Percentiles rank a stretch among this genome's conserved stretches.
phyloP scores from a whole-genome alignment of 495 filamentous ascomycete species.

The Stereocaulon alpinum region DNA sequence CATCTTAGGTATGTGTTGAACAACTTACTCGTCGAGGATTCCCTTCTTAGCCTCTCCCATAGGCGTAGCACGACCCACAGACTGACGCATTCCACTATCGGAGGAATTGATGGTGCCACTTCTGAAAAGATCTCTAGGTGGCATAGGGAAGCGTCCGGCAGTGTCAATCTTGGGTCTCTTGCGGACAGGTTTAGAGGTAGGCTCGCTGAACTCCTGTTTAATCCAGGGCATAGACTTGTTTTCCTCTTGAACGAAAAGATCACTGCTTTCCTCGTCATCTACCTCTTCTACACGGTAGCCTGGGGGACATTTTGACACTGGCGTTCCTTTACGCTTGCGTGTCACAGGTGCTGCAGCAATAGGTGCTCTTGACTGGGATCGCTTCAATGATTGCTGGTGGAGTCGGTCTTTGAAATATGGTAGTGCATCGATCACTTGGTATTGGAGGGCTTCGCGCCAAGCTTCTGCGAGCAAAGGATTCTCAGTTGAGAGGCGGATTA shows the following conservation, averaged over 20 bases:
- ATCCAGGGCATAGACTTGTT: background rate
- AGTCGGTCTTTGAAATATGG: constrained; percentile 12
- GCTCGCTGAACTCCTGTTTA: constrained; percentile 6
- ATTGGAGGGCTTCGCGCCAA: constrained; percentile 7
- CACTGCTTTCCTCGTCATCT: constrained; percentile 14
- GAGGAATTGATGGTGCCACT: background rate
- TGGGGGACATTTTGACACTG: background rate
- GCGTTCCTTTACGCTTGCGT: background rate
- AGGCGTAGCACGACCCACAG: background rate
- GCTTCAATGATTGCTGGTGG: background rate
- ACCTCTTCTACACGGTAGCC: background rate
- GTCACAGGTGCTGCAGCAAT: background rate
- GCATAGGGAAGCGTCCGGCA: background rate
- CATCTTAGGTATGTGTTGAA: background rate
- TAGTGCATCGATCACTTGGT: background rate
- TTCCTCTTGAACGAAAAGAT: background rate
- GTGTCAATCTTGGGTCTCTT: background rate
- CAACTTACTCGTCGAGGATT: background rate
- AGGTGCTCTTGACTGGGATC: background rate
- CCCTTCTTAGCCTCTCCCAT: background rate
- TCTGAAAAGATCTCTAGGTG: background rate
- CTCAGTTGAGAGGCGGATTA: background rate
- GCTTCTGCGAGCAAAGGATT: constrained; percentile 5
- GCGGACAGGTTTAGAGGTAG: background rate
- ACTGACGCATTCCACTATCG: background rate